Evolutionary conservation across 352 stramenopile genomes (phyloP).

Genomic region (Phytophthora gonapodyides): DNA sequence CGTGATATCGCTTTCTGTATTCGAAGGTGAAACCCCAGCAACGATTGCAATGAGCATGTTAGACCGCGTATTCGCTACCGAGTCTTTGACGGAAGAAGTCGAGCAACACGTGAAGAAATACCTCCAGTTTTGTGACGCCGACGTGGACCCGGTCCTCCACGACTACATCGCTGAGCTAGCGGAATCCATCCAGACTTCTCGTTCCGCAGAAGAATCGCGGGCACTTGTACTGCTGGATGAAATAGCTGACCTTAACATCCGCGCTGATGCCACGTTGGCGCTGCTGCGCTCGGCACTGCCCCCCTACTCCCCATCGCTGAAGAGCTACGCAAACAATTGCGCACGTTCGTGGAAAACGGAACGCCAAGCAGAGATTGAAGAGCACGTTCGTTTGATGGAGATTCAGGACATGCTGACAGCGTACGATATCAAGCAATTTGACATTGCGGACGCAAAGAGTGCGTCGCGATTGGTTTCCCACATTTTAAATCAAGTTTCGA

Average conservation of each 20-base stretch:
- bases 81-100: conserved; percentile 42
- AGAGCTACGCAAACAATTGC: conserved; percentile 45
- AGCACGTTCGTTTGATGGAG: conserved; percentile 72
- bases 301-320: conserved; percentile 61
- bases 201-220: conserved; percentile 34
- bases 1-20: conserved; percentile 59
- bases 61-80: conserved; percentile 48
- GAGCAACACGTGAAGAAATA: conserved; percentile 53
- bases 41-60: conserved; percentile 83
- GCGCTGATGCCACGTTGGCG: conserved; percentile 38
- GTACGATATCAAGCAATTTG: conserved; percentile 64
- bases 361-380: conserved; percentile 56
- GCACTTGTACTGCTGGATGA: conserved; percentile 39
- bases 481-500: conserved; percentile 58
- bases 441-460: conserved; percentile 53
- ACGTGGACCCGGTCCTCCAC: conserved; percentile 47
- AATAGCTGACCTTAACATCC: conserved; percentile 36
- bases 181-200: conserved; percentile 36
- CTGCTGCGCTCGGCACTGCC: conserved; percentile 50
- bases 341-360: conserved; percentile 46
- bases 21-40: conserved; percentile 58
- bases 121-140: conserved; percentile 44
- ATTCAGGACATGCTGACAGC: conserved; percentile 76
- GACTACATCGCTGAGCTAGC: conserved; percentile 52
- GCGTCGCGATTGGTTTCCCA: conserved; percentile 56